Conservation (phyloP, 1,284 basidiomycete species). For the Trametes pubescens region DNA sequence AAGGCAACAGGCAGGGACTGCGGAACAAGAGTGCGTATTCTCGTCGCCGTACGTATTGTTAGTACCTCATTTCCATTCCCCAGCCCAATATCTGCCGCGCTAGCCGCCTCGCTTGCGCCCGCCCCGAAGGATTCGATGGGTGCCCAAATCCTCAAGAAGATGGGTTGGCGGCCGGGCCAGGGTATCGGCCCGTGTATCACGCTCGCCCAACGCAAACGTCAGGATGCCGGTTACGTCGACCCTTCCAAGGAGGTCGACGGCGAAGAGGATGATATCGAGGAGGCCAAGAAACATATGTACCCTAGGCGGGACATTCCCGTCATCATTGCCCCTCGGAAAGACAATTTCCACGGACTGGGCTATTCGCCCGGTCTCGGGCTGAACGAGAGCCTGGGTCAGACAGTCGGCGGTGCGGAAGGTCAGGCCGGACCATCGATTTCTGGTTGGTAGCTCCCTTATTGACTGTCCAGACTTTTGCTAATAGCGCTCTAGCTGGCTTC, state of each 20-base stretch:
- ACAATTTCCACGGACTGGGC: conserved; percentile 83
- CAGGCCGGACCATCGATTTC: conserved; percentile 64
- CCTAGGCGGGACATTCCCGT: conserved; percentile 84
- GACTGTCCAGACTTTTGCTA: neutral
- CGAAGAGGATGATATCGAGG: conserved; percentile 67
- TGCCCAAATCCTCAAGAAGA: conserved; percentile 86
- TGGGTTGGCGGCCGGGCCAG: conserved; percentile 95
- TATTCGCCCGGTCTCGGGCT: conserved; percentile 74
- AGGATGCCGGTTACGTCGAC: conserved; percentile 60
- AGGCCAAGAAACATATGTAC: conserved; percentile 87
- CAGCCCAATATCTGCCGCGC: conserved; percentile 68
- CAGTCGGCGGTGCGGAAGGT: conserved; percentile 29
- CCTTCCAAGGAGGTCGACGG: conserved; percentile 43
- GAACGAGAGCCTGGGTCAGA: conserved; percentile 59
- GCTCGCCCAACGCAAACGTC: conserved; percentile 74
- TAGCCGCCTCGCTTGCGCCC: conserved; percentile 68
- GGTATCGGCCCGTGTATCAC: conserved; percentile 94
- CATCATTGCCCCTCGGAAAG: conserved; percentile 71
- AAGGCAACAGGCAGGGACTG: conserved; percentile 41
- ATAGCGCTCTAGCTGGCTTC: conserved; percentile 67
- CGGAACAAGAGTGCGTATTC: conserved; percentile 66
- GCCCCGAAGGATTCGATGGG: conserved; percentile 78
- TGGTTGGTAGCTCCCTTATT: conserved; percentile 48
- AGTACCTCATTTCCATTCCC: conserved; percentile 1
- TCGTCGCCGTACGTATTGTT: conserved; percentile 5